phyloP scores from a whole-genome alignment of 257 asterid genomes.

The Thymus quinquecostatus region DNA sequence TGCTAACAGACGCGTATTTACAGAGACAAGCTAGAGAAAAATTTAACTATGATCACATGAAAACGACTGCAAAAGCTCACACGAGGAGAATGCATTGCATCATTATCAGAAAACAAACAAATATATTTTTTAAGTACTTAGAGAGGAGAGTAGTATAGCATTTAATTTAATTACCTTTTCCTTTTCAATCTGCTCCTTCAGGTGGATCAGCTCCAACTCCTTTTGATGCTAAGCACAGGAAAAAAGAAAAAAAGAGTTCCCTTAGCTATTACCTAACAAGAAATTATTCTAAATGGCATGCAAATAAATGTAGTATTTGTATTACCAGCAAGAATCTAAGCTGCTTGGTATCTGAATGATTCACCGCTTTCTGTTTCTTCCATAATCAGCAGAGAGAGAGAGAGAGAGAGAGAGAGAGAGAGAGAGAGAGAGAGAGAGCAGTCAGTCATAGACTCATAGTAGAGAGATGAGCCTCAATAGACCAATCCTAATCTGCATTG shows the following conservation, averaged over 20 bases:
- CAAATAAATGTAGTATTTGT: conserved; percentile 34
- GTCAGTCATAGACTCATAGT: conserved; percentile 3
- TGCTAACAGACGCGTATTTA: not conserved
- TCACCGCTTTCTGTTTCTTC: conserved; percentile 49
- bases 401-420: too few species aligned
- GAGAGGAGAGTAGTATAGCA: conserved; percentile 3
- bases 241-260: conserved; percentile 24
- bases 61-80: not conserved
- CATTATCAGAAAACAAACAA: conserved; percentile 3
- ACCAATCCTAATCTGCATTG: conserved; percentile 13
- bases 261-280: conserved; percentile 31
- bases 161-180: conserved; percentile 60
- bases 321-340: conserved; percentile 82
- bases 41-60: not conserved
- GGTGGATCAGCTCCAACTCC: conserved; percentile 70
- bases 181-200: conserved; percentile 81
- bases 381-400: conserved; percentile 23
- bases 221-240: conserved; percentile 74
- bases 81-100: not conserved
- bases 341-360: conserved; percentile 56
- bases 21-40: not conserved
- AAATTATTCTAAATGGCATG: conserved; percentile 5
- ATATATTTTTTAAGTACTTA: not conserved
- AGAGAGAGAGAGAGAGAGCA: too few species aligned
- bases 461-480: conserved; percentile 12